Evolutionary conservation across 2,329 filamentous ascomycete species (phyloP).

Genomic region (Tolypocladium paradoxum): DNA sequence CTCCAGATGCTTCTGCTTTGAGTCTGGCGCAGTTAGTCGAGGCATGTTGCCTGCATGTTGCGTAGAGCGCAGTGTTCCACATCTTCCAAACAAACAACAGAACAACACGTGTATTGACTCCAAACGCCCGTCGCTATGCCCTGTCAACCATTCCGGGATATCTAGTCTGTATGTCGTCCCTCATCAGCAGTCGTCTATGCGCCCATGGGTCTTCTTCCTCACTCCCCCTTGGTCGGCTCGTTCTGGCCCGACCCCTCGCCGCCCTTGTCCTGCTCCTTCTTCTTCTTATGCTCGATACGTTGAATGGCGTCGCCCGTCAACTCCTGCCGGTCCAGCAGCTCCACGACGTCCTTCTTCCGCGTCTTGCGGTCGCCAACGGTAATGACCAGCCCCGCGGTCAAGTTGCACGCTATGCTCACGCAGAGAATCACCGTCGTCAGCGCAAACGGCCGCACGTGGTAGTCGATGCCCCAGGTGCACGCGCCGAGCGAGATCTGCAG

Average conservation of each 20-base stretch:
- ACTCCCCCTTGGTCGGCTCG: background rate
- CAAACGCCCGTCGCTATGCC: background rate
- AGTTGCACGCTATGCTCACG: constrained; percentile 68
- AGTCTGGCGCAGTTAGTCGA: no score
- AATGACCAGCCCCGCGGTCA: constrained; percentile 66
- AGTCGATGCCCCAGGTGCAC: constrained; percentile 69
- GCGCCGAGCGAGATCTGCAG: constrained; percentile 72
- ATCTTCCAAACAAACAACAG: no score
- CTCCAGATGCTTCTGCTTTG: no score
- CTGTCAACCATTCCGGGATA: background rate
- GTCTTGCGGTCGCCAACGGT: constrained; percentile 65
- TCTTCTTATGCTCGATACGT: constrained; percentile 24
- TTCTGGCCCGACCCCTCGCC: background rate
- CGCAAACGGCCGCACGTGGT: constrained; percentile 56
- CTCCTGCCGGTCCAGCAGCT: constrained; percentile 65
- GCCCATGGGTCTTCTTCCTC: background rate
- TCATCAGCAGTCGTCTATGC: background rate
- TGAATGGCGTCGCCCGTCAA: constrained; percentile 51
- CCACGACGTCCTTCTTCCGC: constrained; percentile 75
- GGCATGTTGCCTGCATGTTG: no score
- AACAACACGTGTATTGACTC: background rate
- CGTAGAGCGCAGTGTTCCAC: no score
- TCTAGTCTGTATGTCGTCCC: background rate
- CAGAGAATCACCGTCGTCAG: constrained; percentile 74
- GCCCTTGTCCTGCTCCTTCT: constrained; percentile 3